Evolutionary conservation across 352 stramenopile genomes (phyloP).

Genomic region (Phytophthora sp.): DNA sequence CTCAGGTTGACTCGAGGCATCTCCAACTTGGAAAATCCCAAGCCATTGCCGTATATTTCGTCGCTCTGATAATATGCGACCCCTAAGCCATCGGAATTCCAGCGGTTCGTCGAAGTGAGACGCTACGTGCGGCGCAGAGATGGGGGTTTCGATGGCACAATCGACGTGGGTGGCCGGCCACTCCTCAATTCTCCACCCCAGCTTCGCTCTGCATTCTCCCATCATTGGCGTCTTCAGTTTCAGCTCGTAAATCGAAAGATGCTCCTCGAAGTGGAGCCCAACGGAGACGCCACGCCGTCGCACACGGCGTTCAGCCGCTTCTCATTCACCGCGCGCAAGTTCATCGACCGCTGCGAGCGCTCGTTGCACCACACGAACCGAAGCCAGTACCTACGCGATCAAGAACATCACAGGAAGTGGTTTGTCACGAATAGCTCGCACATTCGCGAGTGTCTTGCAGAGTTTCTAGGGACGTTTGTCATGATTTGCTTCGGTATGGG

Average conservation of each 20-base stretch:
- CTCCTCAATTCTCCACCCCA: background rate
- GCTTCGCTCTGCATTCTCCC: conserved; percentile 3
- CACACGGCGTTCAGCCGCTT: conserved; percentile 16
- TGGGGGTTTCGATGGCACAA: conserved; percentile 16
- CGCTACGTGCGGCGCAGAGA: conserved; percentile 7
- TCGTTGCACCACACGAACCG: conserved; percentile 31
- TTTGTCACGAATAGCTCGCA: conserved; percentile 18
- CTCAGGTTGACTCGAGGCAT: too few relatives aligned
- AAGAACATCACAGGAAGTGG: conserved; percentile 25
- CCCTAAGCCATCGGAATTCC: conserved; percentile 2
- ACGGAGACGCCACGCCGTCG: background rate
- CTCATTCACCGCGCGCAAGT: conserved; percentile 8
- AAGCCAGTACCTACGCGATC: conserved; percentile 19
- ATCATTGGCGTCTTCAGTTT: conserved; percentile 2
- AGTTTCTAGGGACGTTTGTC: conserved; percentile 28
- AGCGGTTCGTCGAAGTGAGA: conserved; percentile 17
- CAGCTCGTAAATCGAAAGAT: background rate
- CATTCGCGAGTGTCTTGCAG: conserved; percentile 20
- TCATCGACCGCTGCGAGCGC: conserved; percentile 29
- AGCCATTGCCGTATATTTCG: too few relatives aligned
- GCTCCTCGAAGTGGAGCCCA: conserved; percentile 7
- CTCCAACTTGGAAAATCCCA: too few relatives aligned
- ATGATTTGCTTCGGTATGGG: conserved; percentile 33
- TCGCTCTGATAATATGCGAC: too few relatives aligned
- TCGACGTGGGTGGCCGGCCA: background rate